Percentiles rank a stretch among this genome's conserved stretches.
Conservation (phyloP, 371 early-diverging fungal species). For the Mortierella polycephala region DNA sequence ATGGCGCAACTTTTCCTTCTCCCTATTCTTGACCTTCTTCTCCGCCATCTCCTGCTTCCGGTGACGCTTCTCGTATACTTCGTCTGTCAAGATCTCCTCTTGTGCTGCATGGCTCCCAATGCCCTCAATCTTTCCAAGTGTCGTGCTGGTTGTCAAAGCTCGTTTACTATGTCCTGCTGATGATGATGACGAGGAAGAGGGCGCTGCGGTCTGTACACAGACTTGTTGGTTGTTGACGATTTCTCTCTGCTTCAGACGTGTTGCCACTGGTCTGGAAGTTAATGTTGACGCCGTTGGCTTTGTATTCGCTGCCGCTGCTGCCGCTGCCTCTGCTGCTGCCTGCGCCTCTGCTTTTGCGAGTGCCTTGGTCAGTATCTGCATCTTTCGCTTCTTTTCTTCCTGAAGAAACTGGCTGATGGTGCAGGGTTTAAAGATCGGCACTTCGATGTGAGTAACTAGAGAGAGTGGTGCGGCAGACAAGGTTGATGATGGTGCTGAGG, state of each 20-base stretch:
- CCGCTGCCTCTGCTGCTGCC: slow-evolving; percentile 20
- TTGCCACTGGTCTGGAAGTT: slow-evolving; percentile 29
- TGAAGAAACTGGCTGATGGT: slow-evolving; percentile 44
- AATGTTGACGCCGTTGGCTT: background rate
- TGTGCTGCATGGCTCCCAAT: slow-evolving; percentile 2
- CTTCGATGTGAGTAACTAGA: slow-evolving; percentile 37
- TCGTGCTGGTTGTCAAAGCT: slow-evolving; percentile 32
- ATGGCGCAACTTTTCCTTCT: slow-evolving; percentile 69
- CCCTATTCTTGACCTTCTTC: slow-evolving; percentile 74
- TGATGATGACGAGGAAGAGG: slow-evolving; percentile 17
- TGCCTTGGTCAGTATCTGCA: slow-evolving; percentile 33
- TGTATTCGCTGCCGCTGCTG: slow-evolving; percentile 2
- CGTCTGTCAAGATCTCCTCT: slow-evolving; percentile 61
- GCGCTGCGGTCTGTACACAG: slow-evolving; percentile 34
- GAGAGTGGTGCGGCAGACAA: slow-evolving; percentile 8
- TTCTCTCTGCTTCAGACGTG: slow-evolving; percentile 47
- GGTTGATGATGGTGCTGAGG: slow-evolving; percentile 5
- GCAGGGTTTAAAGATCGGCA: slow-evolving; percentile 46
- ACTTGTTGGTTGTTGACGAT: slow-evolving; percentile 33
- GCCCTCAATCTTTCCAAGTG: slow-evolving; percentile 30
- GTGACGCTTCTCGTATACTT: slow-evolving; percentile 70
- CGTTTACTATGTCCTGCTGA: slow-evolving; percentile 17
- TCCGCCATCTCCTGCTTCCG: slow-evolving; percentile 72
- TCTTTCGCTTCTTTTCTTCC: slow-evolving; percentile 48
- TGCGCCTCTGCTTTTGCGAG: slow-evolving; percentile 48